These are phyloP conservation scores for Microthyrium microscopicum DNA, from an alignment of 2,329 filamentous ascomycete species.

Conservation along the genomic window DNA sequence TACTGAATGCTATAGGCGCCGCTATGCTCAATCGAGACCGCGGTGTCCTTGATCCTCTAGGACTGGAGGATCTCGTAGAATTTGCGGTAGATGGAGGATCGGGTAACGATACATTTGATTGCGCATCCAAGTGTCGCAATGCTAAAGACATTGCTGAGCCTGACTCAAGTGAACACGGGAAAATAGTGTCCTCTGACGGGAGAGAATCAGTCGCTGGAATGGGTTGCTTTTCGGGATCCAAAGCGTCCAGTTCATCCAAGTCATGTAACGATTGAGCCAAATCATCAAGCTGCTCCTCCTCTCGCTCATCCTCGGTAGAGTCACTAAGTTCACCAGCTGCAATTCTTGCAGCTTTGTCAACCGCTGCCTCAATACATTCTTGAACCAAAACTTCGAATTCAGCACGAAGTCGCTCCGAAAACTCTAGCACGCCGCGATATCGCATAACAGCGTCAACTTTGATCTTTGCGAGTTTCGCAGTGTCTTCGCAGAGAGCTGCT, in stretches of 20 bases:
- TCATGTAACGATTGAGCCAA: constrained; percentile 11
- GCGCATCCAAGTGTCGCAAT: constrained; percentile 36
- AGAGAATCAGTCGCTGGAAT: constrained; percentile 26
- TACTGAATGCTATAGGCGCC: constrained; percentile 44
- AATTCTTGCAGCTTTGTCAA: constrained; percentile 77
- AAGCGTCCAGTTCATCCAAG: constrained; percentile 18
- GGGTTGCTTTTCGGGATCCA: constrained; percentile 41
- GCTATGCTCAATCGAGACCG: constrained; percentile 55
- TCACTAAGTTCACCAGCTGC: constrained; percentile 73
- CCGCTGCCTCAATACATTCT: constrained; percentile 83
- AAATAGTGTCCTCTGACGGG: constrained; percentile 37
- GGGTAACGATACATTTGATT: constrained; percentile 24
- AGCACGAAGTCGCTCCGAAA: constrained; percentile 84
- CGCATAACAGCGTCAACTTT: constrained; percentile 91
- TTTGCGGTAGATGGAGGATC: constrained; percentile 44
- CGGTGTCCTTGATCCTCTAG: constrained; percentile 78
- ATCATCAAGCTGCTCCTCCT: neutral
- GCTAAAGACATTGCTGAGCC: constrained; percentile 39
- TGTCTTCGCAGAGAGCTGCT: constrained; percentile 75
- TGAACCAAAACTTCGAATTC: constrained; percentile 89
- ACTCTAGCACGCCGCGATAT: constrained; percentile 85
- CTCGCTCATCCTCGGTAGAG: constrained; percentile 29
- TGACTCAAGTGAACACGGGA: constrained; percentile 41
- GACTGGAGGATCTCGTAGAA: constrained; percentile 72
- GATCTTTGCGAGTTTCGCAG: constrained; percentile 62